These are phyloP conservation scores for Tuber umbilicatum DNA, from an alignment of 495 filamentous ascomycete genomes.

Conservation along the genomic window DNA sequence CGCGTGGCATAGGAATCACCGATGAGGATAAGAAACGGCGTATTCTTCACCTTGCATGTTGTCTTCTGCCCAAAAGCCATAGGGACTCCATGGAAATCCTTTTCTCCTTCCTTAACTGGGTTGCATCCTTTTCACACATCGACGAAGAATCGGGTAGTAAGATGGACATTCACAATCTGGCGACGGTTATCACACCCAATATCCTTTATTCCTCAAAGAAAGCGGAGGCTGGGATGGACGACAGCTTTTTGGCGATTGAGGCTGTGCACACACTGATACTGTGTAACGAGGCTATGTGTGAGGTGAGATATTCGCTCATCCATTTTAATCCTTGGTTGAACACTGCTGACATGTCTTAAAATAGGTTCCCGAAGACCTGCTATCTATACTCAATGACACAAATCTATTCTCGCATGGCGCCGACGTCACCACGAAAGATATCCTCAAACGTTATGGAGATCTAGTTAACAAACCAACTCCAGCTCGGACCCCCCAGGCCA, in stretches of 20 bases:
- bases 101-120: constrained; percentile 96
- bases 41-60: constrained; percentile 85
- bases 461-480: constrained; percentile 57
- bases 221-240: constrained; percentile 61
- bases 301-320: constrained; percentile 56
- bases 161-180: constrained; percentile 98
- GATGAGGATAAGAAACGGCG: constrained; percentile 76
- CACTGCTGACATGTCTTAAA: constrained; percentile 3
- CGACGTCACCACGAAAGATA: constrained; percentile 94
- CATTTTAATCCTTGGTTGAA: background rate
- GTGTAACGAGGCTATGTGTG: constrained; percentile 91
- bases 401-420: constrained; percentile 69
- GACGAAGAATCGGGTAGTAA: constrained; percentile 89
- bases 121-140: constrained; percentile 90
- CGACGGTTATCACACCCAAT: constrained; percentile 97
- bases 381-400: constrained; percentile 75
- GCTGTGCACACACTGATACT: constrained; percentile 83
- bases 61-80: constrained; percentile 84
- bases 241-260: constrained; percentile 85
- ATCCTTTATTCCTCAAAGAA: constrained; percentile 68
- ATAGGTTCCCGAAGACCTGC: constrained; percentile 87
- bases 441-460: constrained; percentile 79
- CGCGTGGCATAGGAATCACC: constrained; percentile 55
- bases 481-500: constrained; percentile 51
- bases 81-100: constrained; percentile 92